These are phyloP conservation scores for Tuber magnatum DNA, from an alignment of 495 filamentous ascomycete species.

Conservation along the genomic window DNA sequence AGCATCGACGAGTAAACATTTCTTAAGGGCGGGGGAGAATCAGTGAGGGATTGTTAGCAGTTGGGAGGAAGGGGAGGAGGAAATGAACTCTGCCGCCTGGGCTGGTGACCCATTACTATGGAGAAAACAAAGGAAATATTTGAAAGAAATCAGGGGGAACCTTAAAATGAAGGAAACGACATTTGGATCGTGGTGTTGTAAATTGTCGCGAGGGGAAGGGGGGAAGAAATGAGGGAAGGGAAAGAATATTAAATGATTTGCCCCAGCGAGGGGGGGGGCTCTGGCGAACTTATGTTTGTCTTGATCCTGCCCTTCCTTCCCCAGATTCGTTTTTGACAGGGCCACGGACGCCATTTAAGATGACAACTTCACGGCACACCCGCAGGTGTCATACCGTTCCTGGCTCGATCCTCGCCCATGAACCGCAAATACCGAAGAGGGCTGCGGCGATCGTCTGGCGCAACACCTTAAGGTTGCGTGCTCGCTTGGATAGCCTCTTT, in stretches of 20 bases:
- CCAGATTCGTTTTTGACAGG: neutral
- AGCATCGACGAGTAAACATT: neutral
- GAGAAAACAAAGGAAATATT: neutral
- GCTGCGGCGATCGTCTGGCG: neutral
- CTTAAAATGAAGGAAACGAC: neutral
- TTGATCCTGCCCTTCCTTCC: neutral
- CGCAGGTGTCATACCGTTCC: neutral
- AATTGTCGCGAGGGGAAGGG: neutral
- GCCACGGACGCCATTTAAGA: neutral
- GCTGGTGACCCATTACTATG: neutral
- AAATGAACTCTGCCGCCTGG: constrained; percentile 1
- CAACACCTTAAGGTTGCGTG: neutral
- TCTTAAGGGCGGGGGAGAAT: neutral
- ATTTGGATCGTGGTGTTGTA: neutral
- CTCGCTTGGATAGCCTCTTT: neutral
- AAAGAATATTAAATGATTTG: neutral
- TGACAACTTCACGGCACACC: neutral
- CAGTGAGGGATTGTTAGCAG: neutral
- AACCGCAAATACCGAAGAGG: constrained; percentile 4
- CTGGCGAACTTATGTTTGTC: neutral
- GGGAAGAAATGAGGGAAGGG: neutral
- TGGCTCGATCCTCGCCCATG: neutral
- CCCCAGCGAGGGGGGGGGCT: neutral
- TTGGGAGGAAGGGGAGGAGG: neutral
- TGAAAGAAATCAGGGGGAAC: neutral